These are phyloP conservation scores for Termitomyces sp. DNA, from an alignment of 768 basidiomycete species.

Conservation along the genomic window DNA sequence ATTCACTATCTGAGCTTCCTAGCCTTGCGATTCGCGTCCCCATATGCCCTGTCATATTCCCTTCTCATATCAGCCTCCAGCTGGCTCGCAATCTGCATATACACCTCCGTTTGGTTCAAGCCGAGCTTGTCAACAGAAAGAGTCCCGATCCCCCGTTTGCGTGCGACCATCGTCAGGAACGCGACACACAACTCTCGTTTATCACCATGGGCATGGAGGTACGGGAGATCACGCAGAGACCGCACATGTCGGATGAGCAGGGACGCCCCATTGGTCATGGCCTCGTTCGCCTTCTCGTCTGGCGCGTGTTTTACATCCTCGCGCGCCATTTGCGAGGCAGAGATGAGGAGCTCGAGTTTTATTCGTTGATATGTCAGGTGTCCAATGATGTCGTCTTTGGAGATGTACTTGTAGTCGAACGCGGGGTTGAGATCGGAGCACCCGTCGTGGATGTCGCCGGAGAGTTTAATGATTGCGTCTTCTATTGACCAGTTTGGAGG, in stretches of 20 bases:
- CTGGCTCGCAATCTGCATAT: not conserved
- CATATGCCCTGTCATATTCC: not conserved
- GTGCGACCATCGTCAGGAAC: not conserved
- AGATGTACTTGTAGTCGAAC: conserved; percentile 4
- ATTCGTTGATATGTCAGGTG: not conserved
- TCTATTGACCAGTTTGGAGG: not conserved
- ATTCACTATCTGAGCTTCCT: not conserved
- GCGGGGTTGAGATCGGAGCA: not conserved
- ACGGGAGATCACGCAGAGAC: not conserved
- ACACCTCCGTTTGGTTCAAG: not conserved
- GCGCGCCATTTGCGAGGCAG: not conserved
- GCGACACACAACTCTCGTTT: not conserved
- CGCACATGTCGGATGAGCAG: not conserved
- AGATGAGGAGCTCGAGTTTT: not conserved
- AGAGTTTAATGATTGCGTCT: not conserved
- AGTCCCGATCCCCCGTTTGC: not conserved
- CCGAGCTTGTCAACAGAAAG: not conserved
- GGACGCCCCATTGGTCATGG: not conserved
- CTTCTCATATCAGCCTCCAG: conserved; percentile 1
- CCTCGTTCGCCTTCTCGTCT: not conserved
- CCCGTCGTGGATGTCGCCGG: not conserved
- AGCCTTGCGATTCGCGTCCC: not conserved
- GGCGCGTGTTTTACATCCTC: not conserved
- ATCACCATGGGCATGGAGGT: not conserved
- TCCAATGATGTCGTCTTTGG: not conserved